These are phyloP conservation scores for Sorghum bicolor DNA, from an alignment of 176 grass and related monocot genomes.

Conservation along the genomic window DNA sequence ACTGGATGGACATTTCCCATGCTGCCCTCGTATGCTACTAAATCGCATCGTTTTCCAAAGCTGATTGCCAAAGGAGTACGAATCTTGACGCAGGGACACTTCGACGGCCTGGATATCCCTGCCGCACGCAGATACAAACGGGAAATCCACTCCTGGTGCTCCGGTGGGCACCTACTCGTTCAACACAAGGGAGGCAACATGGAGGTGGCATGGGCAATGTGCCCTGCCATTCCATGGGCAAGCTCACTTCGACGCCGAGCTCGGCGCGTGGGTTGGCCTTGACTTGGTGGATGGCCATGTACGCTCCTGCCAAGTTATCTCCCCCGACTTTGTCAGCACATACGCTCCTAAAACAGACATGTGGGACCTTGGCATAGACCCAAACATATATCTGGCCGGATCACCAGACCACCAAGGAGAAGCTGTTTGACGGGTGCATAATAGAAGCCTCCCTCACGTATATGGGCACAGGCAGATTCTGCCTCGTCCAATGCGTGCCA, in stretches of 20 bases:
- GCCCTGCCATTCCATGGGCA: neutral
- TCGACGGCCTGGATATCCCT: too few species aligned
- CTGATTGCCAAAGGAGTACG: too few species aligned
- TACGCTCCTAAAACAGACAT: too few species aligned
- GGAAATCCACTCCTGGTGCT: too few species aligned
- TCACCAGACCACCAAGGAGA: neutral
- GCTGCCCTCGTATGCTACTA: too few species aligned
- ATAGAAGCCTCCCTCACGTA: neutral
- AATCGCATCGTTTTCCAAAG: too few species aligned
- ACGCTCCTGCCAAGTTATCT: neutral
- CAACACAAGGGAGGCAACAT: neutral
- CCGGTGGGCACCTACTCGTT: constrained; percentile 1
- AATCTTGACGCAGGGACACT: too few species aligned
- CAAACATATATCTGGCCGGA: neutral
- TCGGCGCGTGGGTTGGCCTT: neutral
- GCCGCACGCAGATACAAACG: too few species aligned
- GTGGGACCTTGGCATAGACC: too few species aligned
- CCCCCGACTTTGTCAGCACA: neutral
- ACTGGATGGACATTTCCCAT: too few species aligned
- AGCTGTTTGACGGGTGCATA: neutral
- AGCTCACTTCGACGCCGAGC: neutral
- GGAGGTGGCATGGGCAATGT: neutral
- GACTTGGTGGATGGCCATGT: neutral
- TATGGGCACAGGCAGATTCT: neutral
- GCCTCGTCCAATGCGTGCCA: neutral